Evolutionary conservation across 257 asterid species (phyloP).

Genomic region (Osmanthus fragrans): DNA sequence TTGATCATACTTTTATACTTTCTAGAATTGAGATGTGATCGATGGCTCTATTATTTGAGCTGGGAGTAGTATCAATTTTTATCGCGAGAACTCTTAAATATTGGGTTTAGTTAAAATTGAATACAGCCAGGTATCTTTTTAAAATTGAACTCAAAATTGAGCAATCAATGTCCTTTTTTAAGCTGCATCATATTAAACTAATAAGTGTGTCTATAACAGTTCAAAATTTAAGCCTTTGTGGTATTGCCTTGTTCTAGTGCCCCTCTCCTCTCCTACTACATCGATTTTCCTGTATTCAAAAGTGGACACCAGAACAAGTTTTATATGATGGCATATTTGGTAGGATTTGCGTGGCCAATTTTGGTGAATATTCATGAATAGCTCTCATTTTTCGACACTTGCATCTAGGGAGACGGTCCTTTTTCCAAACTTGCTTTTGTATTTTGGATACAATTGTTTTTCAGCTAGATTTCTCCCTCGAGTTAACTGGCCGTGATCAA

Average conservation of each 20-base stretch:
- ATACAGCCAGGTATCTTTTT: not conserved
- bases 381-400: too few species aligned
- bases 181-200: not conserved
- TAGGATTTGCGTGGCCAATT: too few species aligned
- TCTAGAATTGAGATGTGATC: not conserved
- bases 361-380: too few species aligned
- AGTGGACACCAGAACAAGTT: too few species aligned
- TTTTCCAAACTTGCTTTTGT: not conserved
- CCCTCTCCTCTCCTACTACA: too few species aligned
- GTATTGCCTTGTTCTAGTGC: too few species aligned
- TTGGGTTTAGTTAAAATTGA: not conserved
- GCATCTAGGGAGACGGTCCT: not conserved
- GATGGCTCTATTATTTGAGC: too few species aligned
- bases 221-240: too few species aligned
- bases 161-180: not conserved
- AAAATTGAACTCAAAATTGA: not conserved
- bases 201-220: too few species aligned
- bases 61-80: not conserved
- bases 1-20: not conserved
- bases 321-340: too few species aligned
- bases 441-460: not conserved
- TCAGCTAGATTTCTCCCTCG: not conserved
- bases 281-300: too few species aligned
- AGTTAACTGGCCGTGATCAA: not conserved
- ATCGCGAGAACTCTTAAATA: too few species aligned